phyloP scores from a whole-genome alignment of 208 protist genomes.

The Porcisia hertigi region DNA sequence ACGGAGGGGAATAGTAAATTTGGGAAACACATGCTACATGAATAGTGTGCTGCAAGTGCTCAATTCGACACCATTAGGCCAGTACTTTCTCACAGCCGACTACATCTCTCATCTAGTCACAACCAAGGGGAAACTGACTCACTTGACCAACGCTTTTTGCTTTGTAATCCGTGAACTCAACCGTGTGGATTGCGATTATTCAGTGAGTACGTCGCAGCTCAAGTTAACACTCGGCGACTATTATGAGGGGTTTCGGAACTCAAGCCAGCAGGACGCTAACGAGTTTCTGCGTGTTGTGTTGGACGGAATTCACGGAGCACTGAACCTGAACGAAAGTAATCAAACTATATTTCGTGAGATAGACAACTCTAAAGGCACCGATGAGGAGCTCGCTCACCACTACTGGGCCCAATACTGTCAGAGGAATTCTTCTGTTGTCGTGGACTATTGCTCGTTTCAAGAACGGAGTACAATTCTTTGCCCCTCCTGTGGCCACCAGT shows the following conservation, averaged over 20 bases:
- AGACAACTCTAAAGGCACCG: slow-evolving; percentile 67
- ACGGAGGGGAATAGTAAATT: slow-evolving; percentile 85
- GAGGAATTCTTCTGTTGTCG: slow-evolving; percentile 93
- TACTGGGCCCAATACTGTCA: slow-evolving; percentile 81
- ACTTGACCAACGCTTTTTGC: slow-evolving; percentile 63
- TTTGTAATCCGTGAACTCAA: slow-evolving; percentile 84
- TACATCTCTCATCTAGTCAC: slow-evolving; percentile 59
- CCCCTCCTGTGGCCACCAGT: slow-evolving; percentile 62
- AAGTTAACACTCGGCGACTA: slow-evolving; percentile 75
- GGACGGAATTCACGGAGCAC: slow-evolving; percentile 91
- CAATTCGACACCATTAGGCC: slow-evolving; percentile 74
- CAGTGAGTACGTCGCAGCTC: slow-evolving; percentile 81
- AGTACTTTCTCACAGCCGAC: slow-evolving; percentile 87
- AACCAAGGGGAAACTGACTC: slow-evolving; percentile 35
- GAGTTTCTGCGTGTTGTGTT: slow-evolving; percentile 92
- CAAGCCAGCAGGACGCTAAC: slow-evolving; percentile 90
- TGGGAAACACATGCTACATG: slow-evolving; percentile 94
- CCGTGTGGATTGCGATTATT: slow-evolving; percentile 41
- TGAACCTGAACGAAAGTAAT: slow-evolving; percentile 74
- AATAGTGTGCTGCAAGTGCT: slow-evolving; percentile 90
- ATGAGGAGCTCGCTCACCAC: slow-evolving; percentile 73
- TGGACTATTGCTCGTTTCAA: slow-evolving; percentile 83
- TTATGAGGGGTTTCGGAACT: slow-evolving; percentile 73
- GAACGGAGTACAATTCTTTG: slow-evolving; percentile 76
- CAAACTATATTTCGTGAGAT: slow-evolving; percentile 45